These are phyloP conservation scores for Plasmodium adleri DNA, from an alignment of 169 alveolate genomes.

Conservation along the genomic window DNA sequence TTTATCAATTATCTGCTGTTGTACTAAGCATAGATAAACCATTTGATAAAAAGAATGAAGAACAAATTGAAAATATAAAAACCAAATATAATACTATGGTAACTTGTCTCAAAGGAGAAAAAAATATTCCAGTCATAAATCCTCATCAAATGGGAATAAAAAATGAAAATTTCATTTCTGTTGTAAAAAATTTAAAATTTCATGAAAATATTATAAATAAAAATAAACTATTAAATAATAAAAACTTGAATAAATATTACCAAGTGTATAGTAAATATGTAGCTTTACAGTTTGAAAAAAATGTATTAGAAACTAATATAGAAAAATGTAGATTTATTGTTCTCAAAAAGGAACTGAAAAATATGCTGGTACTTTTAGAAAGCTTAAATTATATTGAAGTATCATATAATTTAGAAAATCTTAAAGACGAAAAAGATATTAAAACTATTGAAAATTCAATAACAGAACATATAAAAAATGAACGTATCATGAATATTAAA, in stretches of 20 bases:
- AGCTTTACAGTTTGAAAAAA: constrained; percentile 63
- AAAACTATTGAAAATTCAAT: neutral
- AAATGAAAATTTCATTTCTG: constrained; percentile 19
- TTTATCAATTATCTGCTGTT: constrained; percentile 67
- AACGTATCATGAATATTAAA: neutral
- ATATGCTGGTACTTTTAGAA: constrained; percentile 55
- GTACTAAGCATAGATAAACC: constrained; percentile 46
- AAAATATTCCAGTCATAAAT: constrained; percentile 66
- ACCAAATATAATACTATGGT: constrained; percentile 64
- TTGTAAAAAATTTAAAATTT: constrained; percentile 53
- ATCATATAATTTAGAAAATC: constrained; percentile 21
- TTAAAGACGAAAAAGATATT: neutral
- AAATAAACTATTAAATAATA: constrained; percentile 49
- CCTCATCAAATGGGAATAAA: constrained; percentile 59
- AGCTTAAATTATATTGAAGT: constrained; percentile 64
- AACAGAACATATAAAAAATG: neutral
- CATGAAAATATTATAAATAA: constrained; percentile 49
- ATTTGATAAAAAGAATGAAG: constrained; percentile 40
- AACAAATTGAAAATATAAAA: constrained; percentile 34
- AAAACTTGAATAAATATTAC: constrained; percentile 49
- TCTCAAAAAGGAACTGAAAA: constrained; percentile 63
- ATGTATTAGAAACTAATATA: constrained; percentile 36
- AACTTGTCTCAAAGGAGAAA: constrained; percentile 48
- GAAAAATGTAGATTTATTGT: constrained; percentile 67
- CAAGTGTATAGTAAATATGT: constrained; percentile 58